Conservation (phyloP, 495 filamentous ascomycete species). For the Barbatosphaeria neglecta region DNA sequence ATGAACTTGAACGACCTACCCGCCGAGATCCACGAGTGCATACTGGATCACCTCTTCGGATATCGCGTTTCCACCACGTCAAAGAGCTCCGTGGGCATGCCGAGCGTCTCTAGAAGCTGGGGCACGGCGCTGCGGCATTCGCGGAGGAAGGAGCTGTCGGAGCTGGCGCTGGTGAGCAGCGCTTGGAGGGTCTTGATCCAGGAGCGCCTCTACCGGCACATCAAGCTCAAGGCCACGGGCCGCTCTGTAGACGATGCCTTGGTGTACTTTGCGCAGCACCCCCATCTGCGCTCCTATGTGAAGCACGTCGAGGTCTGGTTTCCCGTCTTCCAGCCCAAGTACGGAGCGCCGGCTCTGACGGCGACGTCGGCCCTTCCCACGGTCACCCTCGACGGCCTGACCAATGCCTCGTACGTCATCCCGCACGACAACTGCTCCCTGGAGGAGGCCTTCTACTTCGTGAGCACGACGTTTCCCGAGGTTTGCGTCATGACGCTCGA, state of each 20-base stretch:
- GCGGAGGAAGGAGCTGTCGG: slow-evolving; percentile 51
- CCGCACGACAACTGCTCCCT: slow-evolving; percentile 53
- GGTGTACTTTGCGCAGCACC: slow-evolving; percentile 44
- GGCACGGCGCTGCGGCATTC: slow-evolving; percentile 55
- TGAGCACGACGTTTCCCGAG: slow-evolving; percentile 44
- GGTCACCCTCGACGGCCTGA: slow-evolving; percentile 34
- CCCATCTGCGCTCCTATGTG: slow-evolving; percentile 49
- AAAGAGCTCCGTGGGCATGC: slow-evolving; percentile 30
- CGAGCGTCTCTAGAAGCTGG: slow-evolving; percentile 44
- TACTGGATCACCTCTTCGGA: slow-evolving; percentile 58
- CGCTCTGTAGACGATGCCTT: slow-evolving; percentile 41
- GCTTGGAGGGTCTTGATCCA: slow-evolving; percentile 56
- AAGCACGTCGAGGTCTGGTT: slow-evolving; percentile 66
- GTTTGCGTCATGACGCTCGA: slow-evolving; percentile 59
- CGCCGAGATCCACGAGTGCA: slow-evolving; percentile 58
- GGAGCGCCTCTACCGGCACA: slow-evolving; percentile 57
- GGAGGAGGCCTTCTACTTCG: slow-evolving; percentile 53
- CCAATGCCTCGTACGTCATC: slow-evolving; percentile 40
- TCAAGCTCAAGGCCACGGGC: slow-evolving; percentile 61
- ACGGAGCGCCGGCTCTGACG: slow-evolving; percentile 27
- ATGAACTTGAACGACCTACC: slow-evolving; percentile 45
- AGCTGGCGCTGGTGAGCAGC: slow-evolving; percentile 48
- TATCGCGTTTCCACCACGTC: slow-evolving; percentile 48
- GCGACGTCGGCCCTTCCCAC: slow-evolving; percentile 29
- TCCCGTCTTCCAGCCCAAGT: slow-evolving; percentile 53